Evolutionary conservation across 768 basidiomycete genomes (phyloP), one percentile per base, ranked within the genome.

Genomic region (Myochromella boudieri): DNA sequence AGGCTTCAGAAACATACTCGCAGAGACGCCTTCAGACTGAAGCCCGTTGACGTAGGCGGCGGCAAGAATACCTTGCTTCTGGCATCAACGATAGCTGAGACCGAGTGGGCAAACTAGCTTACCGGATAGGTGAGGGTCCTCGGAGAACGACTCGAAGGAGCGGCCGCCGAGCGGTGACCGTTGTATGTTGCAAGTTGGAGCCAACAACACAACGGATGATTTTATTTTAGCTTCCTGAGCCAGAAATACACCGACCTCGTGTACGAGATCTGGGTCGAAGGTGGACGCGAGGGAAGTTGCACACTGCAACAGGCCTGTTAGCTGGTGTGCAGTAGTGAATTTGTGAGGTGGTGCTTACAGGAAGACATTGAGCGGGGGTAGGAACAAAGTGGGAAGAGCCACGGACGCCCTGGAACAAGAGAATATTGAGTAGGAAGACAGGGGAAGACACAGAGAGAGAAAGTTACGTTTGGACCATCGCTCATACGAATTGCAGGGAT

Each of bases 141-240:
- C 84, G 2, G 81, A 82, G 63, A 85, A 87, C 1, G 81, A 84
- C 61, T 87, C 87, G 57, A 87, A 89, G 1, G 77, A 70, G 28
- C 81, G 68, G 5, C 81, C 81, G 12, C 80, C 82, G 3, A 82
- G 65, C 12, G 80, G 81, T 6, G 75, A 76, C 28, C 87, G 75
- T 59, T 83, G 84, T 31, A 86, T 87, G 60, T 87, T 89, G 66
- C 84, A 84, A 0, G 87, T 89, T 7, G 85, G 87, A 2, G 83
- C 85, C 22, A 87, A 73, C 11, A 87, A 68, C 27, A 85, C 68
- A 28, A 80, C 76, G 1, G 80, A 77, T 3, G 81, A 80, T 58
- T 84, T 84, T 54, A 75, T 67, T 55, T 86, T 85, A 21, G 84
- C 72, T 62, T 88, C 85, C 47, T 77, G 68, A 0, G 72, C 86